Evolutionary conservation across 108 stramenopile genomes (phyloP).

Genomic region (Cyclotella sp.): DNA sequence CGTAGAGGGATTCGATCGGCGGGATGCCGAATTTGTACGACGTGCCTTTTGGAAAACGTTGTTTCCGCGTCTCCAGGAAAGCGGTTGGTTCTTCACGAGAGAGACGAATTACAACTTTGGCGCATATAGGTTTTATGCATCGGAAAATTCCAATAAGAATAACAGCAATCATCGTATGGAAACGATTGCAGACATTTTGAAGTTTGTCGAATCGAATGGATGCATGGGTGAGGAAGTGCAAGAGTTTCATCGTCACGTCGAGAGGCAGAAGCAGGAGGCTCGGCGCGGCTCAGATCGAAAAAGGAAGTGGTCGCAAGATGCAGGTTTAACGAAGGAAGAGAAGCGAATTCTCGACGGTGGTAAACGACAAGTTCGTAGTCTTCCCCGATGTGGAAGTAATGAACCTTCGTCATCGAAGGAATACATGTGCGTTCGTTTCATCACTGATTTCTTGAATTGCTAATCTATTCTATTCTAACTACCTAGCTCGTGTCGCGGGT

Average conservation of each 20-base stretch:
- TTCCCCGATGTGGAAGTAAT: conserved; percentile 20
- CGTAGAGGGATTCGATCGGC: conserved; percentile 2
- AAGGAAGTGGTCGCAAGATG: not conserved
- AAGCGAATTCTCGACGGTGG: conserved; percentile 24
- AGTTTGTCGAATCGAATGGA: not conserved
- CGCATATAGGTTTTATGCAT: conserved; percentile 15
- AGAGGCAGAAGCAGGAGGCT: conserved; percentile 15
- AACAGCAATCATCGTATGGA: conserved; percentile 17
- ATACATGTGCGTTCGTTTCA: conserved; percentile 25
- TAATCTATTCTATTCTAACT: not conserved
- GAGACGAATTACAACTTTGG: conserved; percentile 37
- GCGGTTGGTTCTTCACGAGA: conserved; percentile 22
- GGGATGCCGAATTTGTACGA: not conserved
- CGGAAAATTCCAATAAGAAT: not conserved
- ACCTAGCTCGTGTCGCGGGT: not conserved
- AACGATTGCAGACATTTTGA: conserved; percentile 13
- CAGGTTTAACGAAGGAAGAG: not conserved
- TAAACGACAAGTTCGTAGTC: conserved; percentile 17
- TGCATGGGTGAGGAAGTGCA: not conserved
- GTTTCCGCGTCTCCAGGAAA: conserved; percentile 13
- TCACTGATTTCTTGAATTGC: not conserved
- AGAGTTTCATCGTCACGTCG: conserved; percentile 7
- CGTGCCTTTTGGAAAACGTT: conserved; percentile 36
- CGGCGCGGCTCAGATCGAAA: not conserved
- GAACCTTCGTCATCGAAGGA: not conserved